Base-by-base conservation (phyloP, 2,329 filamentous ascomycete genomes). In the Fusarium tanahbumbuense region DNA sequence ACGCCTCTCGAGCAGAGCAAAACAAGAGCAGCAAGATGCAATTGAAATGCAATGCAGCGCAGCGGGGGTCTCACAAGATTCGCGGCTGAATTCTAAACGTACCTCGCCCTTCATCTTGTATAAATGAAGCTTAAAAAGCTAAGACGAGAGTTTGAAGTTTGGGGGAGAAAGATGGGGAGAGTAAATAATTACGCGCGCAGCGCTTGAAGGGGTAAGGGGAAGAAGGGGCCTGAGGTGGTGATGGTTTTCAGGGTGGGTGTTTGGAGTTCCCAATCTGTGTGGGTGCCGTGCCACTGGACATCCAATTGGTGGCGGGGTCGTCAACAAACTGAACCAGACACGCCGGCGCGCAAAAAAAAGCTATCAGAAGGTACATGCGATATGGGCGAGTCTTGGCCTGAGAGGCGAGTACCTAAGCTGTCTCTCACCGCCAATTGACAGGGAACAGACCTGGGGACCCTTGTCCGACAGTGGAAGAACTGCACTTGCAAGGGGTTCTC, bases 81-180 rank as follows among this genome's bases (percentile, higher is more conserved):
- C 56, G 40, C n/a, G 30, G 44, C 25, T 23, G 27, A 40, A 48
- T 18, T 56, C 22, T 18, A 40, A 42, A 81, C 85, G 78, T 78
- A 87, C 85, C 83, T 87, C 85, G 81, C 85, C 85, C 83, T 86
- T 87, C 85, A 87, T 87, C 76, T 70, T 86, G 79, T 69, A 72
- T 67, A 59, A 65, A 73, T 66, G 64, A 73, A 73, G 67, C 60
- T 67, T 65, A 56, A 44, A 53, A 71, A 70, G 67, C 58, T 55
- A 60, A 57, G 62, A 69, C 64, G 55, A 71, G 68, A 73, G 32
- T 60, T 66, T 64, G 64, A 57, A 60, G 56, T 64, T 67, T 56
- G 41, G 67, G 64, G 63, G 58, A 64, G 68, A 69, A 67, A 69
- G 54, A 70, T 42, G 63, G 62, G 62, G 55, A 72, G 67, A 71